Percentiles rank a stretch among this genome's conserved stretches.
Evolutionary conservation across 257 asterid genomes (phyloP).

Genomic region (Solanum virginianum): DNA sequence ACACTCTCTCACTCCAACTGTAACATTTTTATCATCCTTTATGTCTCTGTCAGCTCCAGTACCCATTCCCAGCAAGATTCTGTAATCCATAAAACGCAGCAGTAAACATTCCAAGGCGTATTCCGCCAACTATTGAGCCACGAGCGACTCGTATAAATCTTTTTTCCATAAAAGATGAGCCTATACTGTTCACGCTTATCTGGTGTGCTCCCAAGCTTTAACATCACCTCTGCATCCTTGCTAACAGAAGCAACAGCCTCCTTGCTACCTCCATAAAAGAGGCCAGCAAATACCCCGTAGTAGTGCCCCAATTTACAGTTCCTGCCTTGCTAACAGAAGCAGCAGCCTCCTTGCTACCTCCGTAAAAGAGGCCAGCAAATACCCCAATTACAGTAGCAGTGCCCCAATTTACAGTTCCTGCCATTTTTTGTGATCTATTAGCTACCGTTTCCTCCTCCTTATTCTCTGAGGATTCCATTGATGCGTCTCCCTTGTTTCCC

Average conservation of each 20-base stretch:
- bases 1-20: too few relatives aligned
- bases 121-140: constrained; percentile 92
- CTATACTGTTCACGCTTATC: constrained; percentile 95
- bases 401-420: constrained; percentile 86
- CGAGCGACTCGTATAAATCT: constrained; percentile 83
- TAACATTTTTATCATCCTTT: too few relatives aligned
- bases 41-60: too few relatives aligned
- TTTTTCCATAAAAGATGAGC: constrained; percentile 92
- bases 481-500: too few relatives aligned
- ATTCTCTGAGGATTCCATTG: not conserved
- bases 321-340: too few relatives aligned
- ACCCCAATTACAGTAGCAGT: constrained; percentile 78
- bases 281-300: too few relatives aligned
- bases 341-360: constrained; percentile 98
- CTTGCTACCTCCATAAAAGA: too few relatives aligned
- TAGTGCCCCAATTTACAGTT: too few relatives aligned
- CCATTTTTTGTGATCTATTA: constrained; percentile 29
- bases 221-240: too few relatives aligned
- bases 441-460: not conserved
- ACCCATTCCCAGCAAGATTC: too few relatives aligned
- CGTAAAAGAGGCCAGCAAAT: constrained; percentile 88
- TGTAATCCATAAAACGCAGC: constrained; percentile 84
- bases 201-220: constrained; percentile 94
- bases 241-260: too few relatives aligned
- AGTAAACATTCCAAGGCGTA: constrained; percentile 93